Evolutionary conservation across 208 protist species (phyloP), one percentile per base, ranked within the genome.

Genomic region (Vickermania spadyakhi): DNA sequence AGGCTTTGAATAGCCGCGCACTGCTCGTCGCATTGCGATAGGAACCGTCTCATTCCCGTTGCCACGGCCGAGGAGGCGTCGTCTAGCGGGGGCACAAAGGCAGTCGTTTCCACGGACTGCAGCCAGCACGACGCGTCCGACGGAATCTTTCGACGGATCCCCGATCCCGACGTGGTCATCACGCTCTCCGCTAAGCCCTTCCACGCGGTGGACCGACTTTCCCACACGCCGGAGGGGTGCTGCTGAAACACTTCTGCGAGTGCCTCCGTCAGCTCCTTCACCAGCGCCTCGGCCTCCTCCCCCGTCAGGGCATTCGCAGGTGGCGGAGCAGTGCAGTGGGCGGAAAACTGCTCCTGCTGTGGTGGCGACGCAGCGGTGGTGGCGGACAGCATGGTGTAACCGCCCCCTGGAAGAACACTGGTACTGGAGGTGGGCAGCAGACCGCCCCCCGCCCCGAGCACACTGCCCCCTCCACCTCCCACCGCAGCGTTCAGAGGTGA

Each of bases 401-500:
- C 18, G 36, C 11, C 11, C 36, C 7, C 11, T 45, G 36, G 36
- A 45, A 18, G 11, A 45, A 45, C 36, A 18, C 11, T 18, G 11
- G 36, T 45, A n/a, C 36, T 18, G 11, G 7, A 18, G 36, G 18
- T 18, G 36, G 11, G 7, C 11, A 7, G 7, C 11, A 18, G 36
- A 7, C 7, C 18, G 18, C 11, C 36, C 7, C 11, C 11, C 36
- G 11, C 36, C 36, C 36, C 36, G 18, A 45, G 36, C 11, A 45
- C 36, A 18, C 36, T 45, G 36, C 36, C 36, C 7, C 36, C 36
- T n/a, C 18, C 36, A 61, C 69, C 18, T 51, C 72, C 31, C 63
- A 69, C 2, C 11, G 28, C n/a, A 64, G n/a, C 36, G 66, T 72
- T 41, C n/a, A 13, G 3, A 27, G 58, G n/a, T 2, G 30, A 31